Percentiles rank a stretch among this genome's conserved stretches.
phyloP scores from a whole-genome alignment of 148 eudicot species.

The Camellia japonica region DNA sequence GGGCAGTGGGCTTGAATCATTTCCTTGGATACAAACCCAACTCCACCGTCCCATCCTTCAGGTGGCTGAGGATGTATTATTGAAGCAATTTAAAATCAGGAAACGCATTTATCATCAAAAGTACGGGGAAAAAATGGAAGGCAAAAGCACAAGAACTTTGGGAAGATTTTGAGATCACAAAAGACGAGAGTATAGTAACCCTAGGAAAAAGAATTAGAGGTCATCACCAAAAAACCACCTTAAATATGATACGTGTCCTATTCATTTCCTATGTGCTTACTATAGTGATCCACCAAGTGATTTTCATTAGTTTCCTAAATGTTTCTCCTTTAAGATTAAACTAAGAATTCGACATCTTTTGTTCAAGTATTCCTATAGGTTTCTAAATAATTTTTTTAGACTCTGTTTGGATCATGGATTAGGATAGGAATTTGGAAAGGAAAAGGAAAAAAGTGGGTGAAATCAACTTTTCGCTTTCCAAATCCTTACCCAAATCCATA shows the following conservation, averaged over 20 bases:
- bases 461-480: no score
- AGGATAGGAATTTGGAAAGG: no score
- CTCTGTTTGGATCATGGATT: no score
- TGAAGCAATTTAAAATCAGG: background rate
- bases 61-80: slow-evolving; percentile 40
- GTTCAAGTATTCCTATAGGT: background rate
- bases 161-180: no score
- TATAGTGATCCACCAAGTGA: background rate
- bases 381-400: no score
- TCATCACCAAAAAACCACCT: background rate
- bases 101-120: background rate
- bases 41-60: slow-evolving; percentile 58
- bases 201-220: no score
- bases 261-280: background rate
- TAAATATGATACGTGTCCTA: background rate
- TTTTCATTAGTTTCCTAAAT: background rate
- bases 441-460: no score
- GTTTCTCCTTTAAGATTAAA: background rate
- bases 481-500: no score
- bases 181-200: no score
- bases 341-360: background rate
- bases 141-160: no score
- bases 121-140: no score
- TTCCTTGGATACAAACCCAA: slow-evolving; percentile 50
- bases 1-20: slow-evolving; percentile 61